Evolutionary conservation across 129 eudicot genomes (phyloP).

Genomic region (Lactuca sativa): DNA sequence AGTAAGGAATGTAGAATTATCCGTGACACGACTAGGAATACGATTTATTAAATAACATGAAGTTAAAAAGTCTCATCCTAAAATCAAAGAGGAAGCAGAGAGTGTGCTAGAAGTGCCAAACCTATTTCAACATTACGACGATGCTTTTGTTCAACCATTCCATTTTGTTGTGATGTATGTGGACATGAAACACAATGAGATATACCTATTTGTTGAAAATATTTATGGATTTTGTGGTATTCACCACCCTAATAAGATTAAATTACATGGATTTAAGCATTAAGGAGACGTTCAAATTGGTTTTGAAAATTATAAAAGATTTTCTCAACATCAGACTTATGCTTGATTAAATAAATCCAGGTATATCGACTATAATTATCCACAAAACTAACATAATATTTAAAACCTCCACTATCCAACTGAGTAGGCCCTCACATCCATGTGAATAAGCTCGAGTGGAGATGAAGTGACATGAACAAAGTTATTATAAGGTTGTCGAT

Average conservation of each 20-base stretch:
- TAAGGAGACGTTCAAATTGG: not conserved
- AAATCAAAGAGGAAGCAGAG: no score
- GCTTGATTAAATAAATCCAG: no score
- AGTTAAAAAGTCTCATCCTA: no score
- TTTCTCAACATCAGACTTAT: no score
- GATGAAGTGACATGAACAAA: not conserved
- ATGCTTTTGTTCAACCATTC: no score
- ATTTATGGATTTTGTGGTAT: not conserved
- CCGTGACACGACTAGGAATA: not conserved
- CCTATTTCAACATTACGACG: no score
- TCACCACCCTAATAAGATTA: constrained; percentile 1
- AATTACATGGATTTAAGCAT: not conserved
- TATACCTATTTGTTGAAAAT: not conserved
- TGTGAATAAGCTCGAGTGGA: not conserved
- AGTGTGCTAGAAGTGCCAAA: no score
- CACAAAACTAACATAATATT: no score
- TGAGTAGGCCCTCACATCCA: not conserved
- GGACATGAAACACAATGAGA: not conserved
- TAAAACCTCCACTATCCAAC: not conserved
- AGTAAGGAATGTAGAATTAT: not conserved
- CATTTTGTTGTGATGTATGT: not conserved
- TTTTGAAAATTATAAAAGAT: no score
- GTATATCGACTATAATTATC: no score
- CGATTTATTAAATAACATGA: not conserved
- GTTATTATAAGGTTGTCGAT: not conserved